phyloP scores from a whole-genome alignment of 2,329 filamentous ascomycete species.

The Penicillium sp. region DNA sequence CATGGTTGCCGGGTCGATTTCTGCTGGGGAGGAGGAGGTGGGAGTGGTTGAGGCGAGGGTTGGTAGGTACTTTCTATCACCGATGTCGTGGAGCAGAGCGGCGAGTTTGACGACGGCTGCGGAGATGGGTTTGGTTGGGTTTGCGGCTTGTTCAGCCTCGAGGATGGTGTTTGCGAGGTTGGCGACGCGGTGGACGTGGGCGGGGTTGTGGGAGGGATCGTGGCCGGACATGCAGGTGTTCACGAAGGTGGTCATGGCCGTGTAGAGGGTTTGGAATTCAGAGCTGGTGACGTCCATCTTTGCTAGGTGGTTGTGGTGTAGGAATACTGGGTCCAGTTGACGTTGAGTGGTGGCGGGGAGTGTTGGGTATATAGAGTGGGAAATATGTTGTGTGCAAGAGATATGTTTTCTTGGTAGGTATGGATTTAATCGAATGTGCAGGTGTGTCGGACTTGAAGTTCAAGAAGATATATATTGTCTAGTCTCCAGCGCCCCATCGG shows the following conservation, averaged over 20 bases:
- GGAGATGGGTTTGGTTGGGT: conserved; percentile 53
- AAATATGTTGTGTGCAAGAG: not conserved
- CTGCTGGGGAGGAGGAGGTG: no score
- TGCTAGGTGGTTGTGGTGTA: not conserved
- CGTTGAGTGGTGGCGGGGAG: not conserved
- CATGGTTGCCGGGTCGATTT: conserved; percentile 39
- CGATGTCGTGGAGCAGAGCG: conserved; percentile 85
- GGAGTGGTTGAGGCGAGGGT: conserved; percentile 36
- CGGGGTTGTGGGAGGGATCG: conserved; percentile 87
- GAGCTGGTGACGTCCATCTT: conserved; percentile 26
- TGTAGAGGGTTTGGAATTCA: conserved; percentile 55
- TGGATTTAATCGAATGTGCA: no score
- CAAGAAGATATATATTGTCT: not conserved
- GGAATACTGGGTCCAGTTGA: not conserved
- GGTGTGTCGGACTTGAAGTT: not conserved
- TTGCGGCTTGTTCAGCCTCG: conserved; percentile 49
- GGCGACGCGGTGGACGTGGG: conserved; percentile 80
- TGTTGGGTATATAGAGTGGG: not conserved
- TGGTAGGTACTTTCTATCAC: conserved; percentile 78
- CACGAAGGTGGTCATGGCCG: conserved; percentile 67
- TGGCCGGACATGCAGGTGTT: conserved; percentile 73
- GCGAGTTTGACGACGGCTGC: conserved; percentile 67
- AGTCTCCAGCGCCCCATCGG: not conserved
- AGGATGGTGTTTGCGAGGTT: conserved; percentile 73
- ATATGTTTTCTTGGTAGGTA: not conserved